Evolutionary conservation across 1,284 basidiomycete genomes (phyloP).

Genomic region (Tilletia indica): DNA sequence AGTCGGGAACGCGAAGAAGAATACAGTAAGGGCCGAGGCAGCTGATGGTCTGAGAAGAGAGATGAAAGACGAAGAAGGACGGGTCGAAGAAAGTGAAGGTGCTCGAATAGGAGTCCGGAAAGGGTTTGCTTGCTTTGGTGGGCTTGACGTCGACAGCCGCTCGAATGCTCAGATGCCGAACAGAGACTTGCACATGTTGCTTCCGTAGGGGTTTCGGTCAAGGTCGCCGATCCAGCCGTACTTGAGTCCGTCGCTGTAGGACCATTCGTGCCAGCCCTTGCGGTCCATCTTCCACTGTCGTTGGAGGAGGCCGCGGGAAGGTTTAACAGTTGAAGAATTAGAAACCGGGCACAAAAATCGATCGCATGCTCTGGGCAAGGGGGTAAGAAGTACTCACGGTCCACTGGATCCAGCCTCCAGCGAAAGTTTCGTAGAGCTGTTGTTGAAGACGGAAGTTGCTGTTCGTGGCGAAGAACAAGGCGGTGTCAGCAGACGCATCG

Average conservation of each 20-base stretch:
- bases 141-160: too few relatives aligned
- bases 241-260: constrained; percentile 50
- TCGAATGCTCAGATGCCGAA: constrained; percentile 1
- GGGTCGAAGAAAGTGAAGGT: too few relatives aligned
- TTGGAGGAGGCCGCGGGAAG: neutral
- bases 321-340: too few relatives aligned
- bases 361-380: too few relatives aligned
- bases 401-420: constrained; percentile 4
- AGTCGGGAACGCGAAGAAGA: too few relatives aligned
- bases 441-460: constrained; percentile 17
- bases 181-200: constrained; percentile 13
- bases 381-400: neutral
- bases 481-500: neutral
- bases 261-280: constrained; percentile 31
- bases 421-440: constrained; percentile 14
- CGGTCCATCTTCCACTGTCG: constrained; percentile 16
- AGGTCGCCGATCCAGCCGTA: constrained; percentile 43
- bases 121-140: too few relatives aligned
- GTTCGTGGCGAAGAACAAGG: neutral
- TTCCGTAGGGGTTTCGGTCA: constrained; percentile 6
- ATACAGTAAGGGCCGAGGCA: too few relatives aligned
- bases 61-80: too few relatives aligned
- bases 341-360: too few relatives aligned
- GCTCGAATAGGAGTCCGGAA: too few relatives aligned
- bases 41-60: too few relatives aligned